These are phyloP conservation scores for Quercus tomentella DNA, from an alignment of 331 rosid species.

Conservation along the genomic window DNA sequence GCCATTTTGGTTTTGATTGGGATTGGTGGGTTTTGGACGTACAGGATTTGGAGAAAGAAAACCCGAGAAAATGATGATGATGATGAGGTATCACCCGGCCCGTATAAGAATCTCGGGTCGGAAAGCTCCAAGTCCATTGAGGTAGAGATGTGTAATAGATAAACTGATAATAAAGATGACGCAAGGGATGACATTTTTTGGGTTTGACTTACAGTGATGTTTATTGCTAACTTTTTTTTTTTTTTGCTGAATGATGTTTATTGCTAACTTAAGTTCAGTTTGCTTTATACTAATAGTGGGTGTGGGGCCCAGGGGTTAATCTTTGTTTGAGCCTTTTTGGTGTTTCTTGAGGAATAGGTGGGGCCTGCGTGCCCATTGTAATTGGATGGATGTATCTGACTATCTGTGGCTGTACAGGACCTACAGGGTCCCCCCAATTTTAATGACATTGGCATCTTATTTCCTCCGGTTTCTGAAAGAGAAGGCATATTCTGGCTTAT, in stretches of 20 bases:
- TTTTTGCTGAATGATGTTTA: too few species aligned
- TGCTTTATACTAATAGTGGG: background rate
- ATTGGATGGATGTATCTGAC: too few species aligned
- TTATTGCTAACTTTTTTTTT: background rate
- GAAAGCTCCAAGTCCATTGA: constrained; percentile 60
- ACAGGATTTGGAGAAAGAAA: constrained; percentile 27
- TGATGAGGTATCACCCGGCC: constrained; percentile 59
- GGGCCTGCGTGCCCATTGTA: background rate
- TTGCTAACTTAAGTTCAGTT: background rate
- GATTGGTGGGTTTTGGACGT: constrained; percentile 16
- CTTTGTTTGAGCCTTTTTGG: background rate
- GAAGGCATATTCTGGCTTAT: too few species aligned
- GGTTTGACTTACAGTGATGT: constrained; percentile 19
- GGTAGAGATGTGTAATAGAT: constrained; percentile 37
- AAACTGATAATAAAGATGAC: constrained; percentile 27
- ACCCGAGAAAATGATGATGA: constrained; percentile 36
- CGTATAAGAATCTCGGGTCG: constrained; percentile 73
- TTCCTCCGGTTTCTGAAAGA: too few species aligned
- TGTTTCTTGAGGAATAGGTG: background rate
- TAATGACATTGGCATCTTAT: too few species aligned
- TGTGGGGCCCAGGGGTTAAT: constrained; percentile 10
- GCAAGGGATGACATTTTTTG: constrained; percentile 54
- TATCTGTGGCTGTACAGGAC: too few species aligned
- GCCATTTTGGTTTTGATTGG: constrained; percentile 22
- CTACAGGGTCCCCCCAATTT: too few species aligned